Percentiles rank a stretch among this genome's conserved stretches.
Evolutionary conservation across 2,329 filamentous ascomycete species (phyloP).

Genomic region (Achaetomium macrosporum): DNA sequence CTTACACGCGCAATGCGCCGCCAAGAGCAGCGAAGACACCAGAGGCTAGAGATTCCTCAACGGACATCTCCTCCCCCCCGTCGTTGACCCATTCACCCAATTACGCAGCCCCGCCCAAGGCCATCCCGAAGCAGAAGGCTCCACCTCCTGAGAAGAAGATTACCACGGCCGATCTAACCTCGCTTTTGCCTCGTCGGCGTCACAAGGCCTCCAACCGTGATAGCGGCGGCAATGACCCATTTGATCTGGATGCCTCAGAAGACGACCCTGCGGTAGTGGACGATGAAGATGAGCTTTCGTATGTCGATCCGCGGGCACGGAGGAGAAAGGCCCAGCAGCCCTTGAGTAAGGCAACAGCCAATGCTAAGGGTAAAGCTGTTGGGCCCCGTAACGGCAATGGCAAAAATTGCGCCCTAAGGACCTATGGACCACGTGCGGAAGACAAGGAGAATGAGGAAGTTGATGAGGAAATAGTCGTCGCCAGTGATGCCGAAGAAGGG

Average conservation of each 20-base stretch:
- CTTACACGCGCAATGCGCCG: conserved; percentile 28
- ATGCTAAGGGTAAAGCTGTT: conserved; percentile 25
- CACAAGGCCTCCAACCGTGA: conserved; percentile 30
- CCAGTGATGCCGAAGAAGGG: conserved; percentile 18
- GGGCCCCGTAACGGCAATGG: conserved; percentile 11
- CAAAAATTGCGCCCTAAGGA: conserved; percentile 29
- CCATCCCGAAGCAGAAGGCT: conserved; percentile 29
- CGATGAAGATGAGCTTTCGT: conserved; percentile 53
- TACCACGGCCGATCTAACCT: conserved; percentile 50
- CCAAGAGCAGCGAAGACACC: conserved; percentile 32
- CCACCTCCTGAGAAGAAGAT: conserved; percentile 36
- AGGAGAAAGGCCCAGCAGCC: conserved; percentile 32
- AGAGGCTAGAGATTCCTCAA: conserved; percentile 37
- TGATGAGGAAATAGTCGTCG: conserved; percentile 26
- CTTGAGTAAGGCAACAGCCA: conserved; percentile 11
- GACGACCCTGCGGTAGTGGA: conserved; percentile 40
- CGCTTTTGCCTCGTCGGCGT: conserved; percentile 48
- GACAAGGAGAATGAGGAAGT: conserved; percentile 49
- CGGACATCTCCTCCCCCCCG: conserved; percentile 57
- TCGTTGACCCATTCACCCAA: conserved; percentile 64
- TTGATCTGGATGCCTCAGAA: conserved; percentile 40
- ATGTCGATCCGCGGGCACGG: conserved; percentile 32
- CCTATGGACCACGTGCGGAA: conserved; percentile 49
- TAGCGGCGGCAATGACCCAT: conserved; percentile 32
- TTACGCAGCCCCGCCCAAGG: conserved; percentile 31